phyloP scores from a whole-genome alignment of 2,329 filamentous ascomycete genomes.

The Fonsecaea nubica region DNA sequence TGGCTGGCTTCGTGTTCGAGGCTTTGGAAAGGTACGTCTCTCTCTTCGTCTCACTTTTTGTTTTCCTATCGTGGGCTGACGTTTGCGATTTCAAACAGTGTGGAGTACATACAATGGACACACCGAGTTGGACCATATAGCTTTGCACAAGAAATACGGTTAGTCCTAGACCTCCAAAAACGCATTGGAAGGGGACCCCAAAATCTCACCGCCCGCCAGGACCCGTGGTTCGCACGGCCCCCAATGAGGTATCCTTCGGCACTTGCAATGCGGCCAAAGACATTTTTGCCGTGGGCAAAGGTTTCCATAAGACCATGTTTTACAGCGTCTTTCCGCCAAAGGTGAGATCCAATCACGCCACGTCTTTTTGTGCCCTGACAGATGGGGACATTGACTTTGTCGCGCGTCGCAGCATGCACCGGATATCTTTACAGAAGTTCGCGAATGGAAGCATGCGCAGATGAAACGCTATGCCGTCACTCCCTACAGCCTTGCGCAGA shows the following conservation, averaged over 20 bases:
- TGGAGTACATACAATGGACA: slow-evolving; percentile 49
- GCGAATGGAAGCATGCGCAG: slow-evolving; percentile 61
- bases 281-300: slow-evolving; percentile 58
- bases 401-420: slow-evolving; percentile 59
- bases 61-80: background rate
- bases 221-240: slow-evolving; percentile 57
- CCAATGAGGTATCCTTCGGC: slow-evolving; percentile 56
- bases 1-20: slow-evolving; percentile 50
- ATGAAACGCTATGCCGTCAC: slow-evolving; percentile 57
- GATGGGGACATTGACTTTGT: slow-evolving; percentile 7
- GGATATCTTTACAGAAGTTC: slow-evolving; percentile 63
- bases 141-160: slow-evolving; percentile 48
- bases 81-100: slow-evolving; percentile 39
- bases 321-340: slow-evolving; percentile 62
- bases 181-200: background rate
- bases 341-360: slow-evolving; percentile 48
- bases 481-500: slow-evolving; percentile 40
- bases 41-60: background rate
- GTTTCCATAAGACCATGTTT: slow-evolving; percentile 61
- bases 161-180: slow-evolving; percentile 3
- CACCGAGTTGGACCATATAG: slow-evolving; percentile 47
- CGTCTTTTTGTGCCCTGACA: background rate
- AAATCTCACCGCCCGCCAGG: slow-evolving; percentile 38
- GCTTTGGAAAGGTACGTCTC: slow-evolving; percentile 44
- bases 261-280: slow-evolving; percentile 55